A percentile compares a stretch with the other conserved stretches of the same genome.
Evolutionary conservation across 164 flowering plant species (phyloP).

Genomic region (Platanus orientalis): DNA sequence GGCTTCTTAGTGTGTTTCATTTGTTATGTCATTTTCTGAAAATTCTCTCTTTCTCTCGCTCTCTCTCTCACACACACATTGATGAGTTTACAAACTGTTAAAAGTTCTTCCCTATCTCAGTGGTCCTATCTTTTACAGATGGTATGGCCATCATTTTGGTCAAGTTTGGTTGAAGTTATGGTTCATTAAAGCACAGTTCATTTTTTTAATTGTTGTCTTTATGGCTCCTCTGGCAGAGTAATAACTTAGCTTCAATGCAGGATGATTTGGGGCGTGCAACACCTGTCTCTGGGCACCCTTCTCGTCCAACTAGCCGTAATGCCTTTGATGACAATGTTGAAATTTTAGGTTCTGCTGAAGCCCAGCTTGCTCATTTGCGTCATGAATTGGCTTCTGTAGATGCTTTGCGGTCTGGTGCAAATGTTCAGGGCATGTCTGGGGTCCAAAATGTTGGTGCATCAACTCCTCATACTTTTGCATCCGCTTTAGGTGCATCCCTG

Average conservation of each 20-base stretch:
- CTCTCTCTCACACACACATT: no score
- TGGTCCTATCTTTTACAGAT: not conserved
- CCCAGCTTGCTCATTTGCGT: conserved; percentile 37
- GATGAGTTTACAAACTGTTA: no score
- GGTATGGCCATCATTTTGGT: no score
- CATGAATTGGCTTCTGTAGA: conserved; percentile 33
- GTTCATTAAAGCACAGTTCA: not conserved
- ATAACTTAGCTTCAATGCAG: conserved; percentile 25
- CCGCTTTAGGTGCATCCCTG: conserved; percentile 57
- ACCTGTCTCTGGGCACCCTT: conserved; percentile 46
- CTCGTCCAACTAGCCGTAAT: conserved; percentile 72
- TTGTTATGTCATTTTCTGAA: no score
- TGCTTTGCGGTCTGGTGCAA: conserved; percentile 24
- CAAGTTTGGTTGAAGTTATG: not conserved
- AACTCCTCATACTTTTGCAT: conserved; percentile 58
- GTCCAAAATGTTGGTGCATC: conserved; percentile 32
- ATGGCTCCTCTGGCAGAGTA: not conserved
- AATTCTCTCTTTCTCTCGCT: no score
- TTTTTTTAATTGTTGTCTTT: not conserved
- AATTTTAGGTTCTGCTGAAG: conserved; percentile 33
- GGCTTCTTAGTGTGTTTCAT: no score
- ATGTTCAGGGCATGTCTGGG: conserved; percentile 35
- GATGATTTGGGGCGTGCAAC: conserved; percentile 45
- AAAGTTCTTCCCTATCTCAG: not conserved
- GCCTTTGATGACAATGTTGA: conserved; percentile 54